Conservation (phyloP, 2,329 filamentous ascomycete species). For the Pestalotiopsis sp. region DNA sequence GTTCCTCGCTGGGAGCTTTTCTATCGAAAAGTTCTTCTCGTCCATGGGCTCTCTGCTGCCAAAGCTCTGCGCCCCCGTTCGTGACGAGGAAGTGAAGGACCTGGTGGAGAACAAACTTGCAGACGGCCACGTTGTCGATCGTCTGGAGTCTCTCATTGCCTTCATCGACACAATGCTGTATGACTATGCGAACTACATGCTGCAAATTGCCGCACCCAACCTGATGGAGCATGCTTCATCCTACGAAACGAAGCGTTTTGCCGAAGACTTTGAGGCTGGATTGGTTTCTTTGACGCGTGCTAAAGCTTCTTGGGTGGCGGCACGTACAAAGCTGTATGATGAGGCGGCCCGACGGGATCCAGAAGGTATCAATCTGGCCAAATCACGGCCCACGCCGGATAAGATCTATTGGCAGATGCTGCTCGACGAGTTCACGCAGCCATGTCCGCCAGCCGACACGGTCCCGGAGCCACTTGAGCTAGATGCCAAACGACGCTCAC, state of each 20-base stretch:
- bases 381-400: slow-evolving; percentile 65
- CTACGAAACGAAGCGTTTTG: slow-evolving; percentile 76
- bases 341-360: slow-evolving; percentile 72
- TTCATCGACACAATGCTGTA: slow-evolving; percentile 79
- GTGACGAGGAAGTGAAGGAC: slow-evolving; percentile 75
- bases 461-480: slow-evolving; percentile 76
- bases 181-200: slow-evolving; percentile 81
- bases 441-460: slow-evolving; percentile 54
- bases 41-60: slow-evolving; percentile 77
- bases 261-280: slow-evolving; percentile 62
- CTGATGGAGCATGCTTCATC: slow-evolving; percentile 71
- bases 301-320: slow-evolving; percentile 66
- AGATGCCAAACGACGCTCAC: slow-evolving; percentile 65
- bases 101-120: slow-evolving; percentile 64
- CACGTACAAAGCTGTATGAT: slow-evolving; percentile 64
- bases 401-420: slow-evolving; percentile 78
- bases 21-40: slow-evolving; percentile 78
- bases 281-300: slow-evolving; percentile 60
- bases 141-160: slow-evolving; percentile 73
- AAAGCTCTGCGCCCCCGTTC: slow-evolving; percentile 77
- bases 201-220: slow-evolving; percentile 71
- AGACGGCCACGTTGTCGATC: slow-evolving; percentile 70
- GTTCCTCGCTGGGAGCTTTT: slow-evolving; percentile 73
- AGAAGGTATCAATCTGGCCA: slow-evolving; percentile 64
- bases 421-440: slow-evolving; percentile 73